A percentile compares a stretch with the other conserved stretches of the same genome.
Conservation (phyloP, 192 early-diverging fungal species). For the Backusella mclennaniae region DNA sequence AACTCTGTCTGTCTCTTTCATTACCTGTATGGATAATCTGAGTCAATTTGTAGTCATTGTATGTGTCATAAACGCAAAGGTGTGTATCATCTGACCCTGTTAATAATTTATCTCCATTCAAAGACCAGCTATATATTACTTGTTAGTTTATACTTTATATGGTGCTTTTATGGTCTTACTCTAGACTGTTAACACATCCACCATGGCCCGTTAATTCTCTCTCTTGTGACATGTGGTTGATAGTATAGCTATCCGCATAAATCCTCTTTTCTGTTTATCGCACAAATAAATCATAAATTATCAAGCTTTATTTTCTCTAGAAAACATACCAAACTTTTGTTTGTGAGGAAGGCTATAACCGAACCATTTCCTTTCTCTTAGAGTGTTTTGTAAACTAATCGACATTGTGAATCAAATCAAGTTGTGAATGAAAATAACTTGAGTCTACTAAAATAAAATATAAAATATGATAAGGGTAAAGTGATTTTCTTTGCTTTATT, state of each 20-base stretch:
- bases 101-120: constrained; percentile 48
- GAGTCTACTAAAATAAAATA: not conserved
- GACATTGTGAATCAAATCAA: not conserved
- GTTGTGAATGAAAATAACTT: not conserved
- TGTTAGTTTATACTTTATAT: too few species aligned
- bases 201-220: constrained; percentile 40
- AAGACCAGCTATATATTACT: constrained; percentile 44
- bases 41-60: constrained; percentile 39
- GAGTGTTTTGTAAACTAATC: constrained; percentile 6
- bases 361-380: constrained; percentile 8
- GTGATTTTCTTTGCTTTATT: not conserved
- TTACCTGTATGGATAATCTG: constrained; percentile 35
- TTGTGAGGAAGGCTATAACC: not conserved
- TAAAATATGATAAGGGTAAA: not conserved
- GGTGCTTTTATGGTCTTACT: constrained; percentile 11
- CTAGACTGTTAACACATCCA: constrained; percentile 58
- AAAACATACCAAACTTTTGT: not conserved
- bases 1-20: not conserved
- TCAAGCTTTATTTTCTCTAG: not conserved
- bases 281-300: not conserved
- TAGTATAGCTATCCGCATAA: constrained; percentile 23
- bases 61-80: constrained; percentile 53
- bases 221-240: constrained; percentile 35
- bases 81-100: constrained; percentile 63
- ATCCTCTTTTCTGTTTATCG: constrained; percentile 10